These are phyloP conservation scores for Pythium monospermum DNA, from an alignment of 352 stramenopile genomes.

Conservation along the genomic window DNA sequence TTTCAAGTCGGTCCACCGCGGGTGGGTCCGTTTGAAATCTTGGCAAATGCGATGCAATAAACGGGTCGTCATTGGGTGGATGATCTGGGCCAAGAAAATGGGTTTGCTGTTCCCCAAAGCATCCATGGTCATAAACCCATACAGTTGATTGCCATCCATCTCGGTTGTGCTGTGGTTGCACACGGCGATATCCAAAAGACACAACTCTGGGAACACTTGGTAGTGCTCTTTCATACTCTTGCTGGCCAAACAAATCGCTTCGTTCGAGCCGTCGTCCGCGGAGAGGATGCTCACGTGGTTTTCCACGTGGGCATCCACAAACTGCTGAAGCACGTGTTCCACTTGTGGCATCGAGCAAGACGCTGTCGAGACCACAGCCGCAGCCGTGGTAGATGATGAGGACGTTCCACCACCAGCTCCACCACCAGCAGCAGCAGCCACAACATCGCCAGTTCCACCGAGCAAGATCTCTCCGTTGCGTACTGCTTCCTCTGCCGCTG, in stretches of 20 bases:
- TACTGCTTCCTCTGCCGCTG: neutral
- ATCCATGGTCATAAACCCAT: conserved; percentile 69
- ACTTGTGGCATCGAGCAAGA: conserved; percentile 21
- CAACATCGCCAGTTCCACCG: neutral
- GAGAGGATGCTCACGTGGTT: conserved; percentile 75
- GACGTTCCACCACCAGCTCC: neutral
- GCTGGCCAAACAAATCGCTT: conserved; percentile 66
- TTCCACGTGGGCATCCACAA: conserved; percentile 64
- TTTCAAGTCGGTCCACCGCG: conserved; percentile 52
- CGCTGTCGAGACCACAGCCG: conserved; percentile 8
- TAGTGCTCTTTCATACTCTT: conserved; percentile 74
- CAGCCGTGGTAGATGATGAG: neutral
- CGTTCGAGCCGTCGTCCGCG: conserved; percentile 63
- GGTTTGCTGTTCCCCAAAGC: conserved; percentile 59
- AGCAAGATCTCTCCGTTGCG: neutral
- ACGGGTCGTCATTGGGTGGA: conserved; percentile 35
- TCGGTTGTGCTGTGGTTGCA: conserved; percentile 19
- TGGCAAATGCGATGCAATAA: conserved; percentile 58
- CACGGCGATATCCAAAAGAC: conserved; percentile 48
- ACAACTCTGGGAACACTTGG: conserved; percentile 51
- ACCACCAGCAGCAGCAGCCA: neutral
- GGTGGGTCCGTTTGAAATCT: conserved; percentile 73
- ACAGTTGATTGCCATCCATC: conserved; percentile 44
- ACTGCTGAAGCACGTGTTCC: conserved; percentile 54
- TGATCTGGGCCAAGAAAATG: conserved; percentile 51